Evolutionary conservation across 345 rosid genomes (phyloP).

Genomic region (Balakata baccata): DNA sequence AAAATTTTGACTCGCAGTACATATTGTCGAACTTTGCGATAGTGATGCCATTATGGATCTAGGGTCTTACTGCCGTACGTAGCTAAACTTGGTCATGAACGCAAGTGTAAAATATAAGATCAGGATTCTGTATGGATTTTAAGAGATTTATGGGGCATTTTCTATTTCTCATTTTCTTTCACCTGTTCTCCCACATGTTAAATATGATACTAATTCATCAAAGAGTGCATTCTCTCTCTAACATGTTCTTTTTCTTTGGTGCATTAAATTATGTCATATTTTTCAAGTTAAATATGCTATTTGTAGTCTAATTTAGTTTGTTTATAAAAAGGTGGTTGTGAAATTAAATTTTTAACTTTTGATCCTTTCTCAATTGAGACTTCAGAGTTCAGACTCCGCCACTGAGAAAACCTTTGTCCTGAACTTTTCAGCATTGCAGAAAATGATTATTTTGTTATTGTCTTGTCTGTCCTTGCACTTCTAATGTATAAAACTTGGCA

Average conservation of each 20-base stretch:
- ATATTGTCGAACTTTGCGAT: not conserved
- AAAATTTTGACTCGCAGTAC: not conserved
- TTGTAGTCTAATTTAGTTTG: not conserved
- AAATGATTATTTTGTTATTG: not conserved
- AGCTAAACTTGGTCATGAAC: not conserved
- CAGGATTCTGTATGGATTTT: not conserved
- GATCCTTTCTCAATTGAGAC: not conserved
- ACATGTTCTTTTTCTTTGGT: not conserved
- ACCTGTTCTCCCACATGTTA: too few relatives aligned
- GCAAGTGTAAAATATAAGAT: not conserved
- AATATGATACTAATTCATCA: too few relatives aligned
- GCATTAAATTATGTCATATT: not conserved
- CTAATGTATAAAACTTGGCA: not conserved
- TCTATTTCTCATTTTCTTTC: not conserved
- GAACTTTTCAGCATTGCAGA: not conserved
- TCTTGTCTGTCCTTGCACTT: too few relatives aligned
- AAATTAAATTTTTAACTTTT: not conserved
- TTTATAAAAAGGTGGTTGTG: not conserved
- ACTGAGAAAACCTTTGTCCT: not conserved
- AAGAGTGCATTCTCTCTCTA: not conserved
- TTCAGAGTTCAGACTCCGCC: not conserved
- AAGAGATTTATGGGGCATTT: not conserved
- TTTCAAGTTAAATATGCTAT: not conserved
- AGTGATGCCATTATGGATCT: not conserved
- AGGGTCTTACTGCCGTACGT: too few relatives aligned